Evolutionary conservation across 2,329 filamentous ascomycete genomes (phyloP).

Genomic region (Exophiala viscosa): DNA sequence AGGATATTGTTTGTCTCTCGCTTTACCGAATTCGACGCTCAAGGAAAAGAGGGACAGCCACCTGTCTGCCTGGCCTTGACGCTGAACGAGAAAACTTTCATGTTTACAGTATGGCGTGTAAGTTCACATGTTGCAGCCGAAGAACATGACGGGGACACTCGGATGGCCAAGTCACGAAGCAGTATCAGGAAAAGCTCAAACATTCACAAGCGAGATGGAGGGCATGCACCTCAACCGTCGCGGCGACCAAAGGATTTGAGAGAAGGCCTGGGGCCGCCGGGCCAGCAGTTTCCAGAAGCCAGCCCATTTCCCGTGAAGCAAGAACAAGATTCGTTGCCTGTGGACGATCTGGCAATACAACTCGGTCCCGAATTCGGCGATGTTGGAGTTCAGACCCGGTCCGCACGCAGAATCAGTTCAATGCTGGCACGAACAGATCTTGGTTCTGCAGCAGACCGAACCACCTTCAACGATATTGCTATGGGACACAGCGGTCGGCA

Average conservation of each 20-base stretch:
- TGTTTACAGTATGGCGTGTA: constrained; percentile 27
- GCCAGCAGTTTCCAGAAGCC: constrained; percentile 32
- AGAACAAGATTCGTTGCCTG: constrained; percentile 50
- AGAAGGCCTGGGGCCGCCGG: constrained; percentile 68
- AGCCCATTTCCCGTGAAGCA: constrained; percentile 33
- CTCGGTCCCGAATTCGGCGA: constrained; percentile 65
- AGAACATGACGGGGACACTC: constrained; percentile 41
- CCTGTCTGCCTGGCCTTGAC: constrained; percentile 21
- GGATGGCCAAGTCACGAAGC: constrained; percentile 20
- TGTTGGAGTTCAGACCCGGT: constrained; percentile 53
- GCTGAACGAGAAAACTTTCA: constrained; percentile 23
- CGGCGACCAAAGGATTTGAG: constrained; percentile 61
- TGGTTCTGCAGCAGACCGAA: constrained; percentile 76
- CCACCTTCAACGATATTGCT: constrained; percentile 71
- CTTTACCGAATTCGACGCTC: constrained; percentile 9
- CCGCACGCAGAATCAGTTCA: constrained; percentile 82
- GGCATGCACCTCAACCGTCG: constrained; percentile 68
- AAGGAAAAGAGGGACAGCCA: not conserved
- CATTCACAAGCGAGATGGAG: constrained; percentile 59
- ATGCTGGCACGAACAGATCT: constrained; percentile 82
- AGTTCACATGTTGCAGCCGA: constrained; percentile 41
- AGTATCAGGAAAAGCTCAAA: constrained; percentile 61
- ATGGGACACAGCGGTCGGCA: constrained; percentile 45
- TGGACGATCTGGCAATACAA: constrained; percentile 62
- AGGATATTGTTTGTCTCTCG: constrained; percentile 24